Base-by-base conservation (phyloP, 2,329 filamentous ascomycete genomes). In the Botryotinia globosa region DNA sequence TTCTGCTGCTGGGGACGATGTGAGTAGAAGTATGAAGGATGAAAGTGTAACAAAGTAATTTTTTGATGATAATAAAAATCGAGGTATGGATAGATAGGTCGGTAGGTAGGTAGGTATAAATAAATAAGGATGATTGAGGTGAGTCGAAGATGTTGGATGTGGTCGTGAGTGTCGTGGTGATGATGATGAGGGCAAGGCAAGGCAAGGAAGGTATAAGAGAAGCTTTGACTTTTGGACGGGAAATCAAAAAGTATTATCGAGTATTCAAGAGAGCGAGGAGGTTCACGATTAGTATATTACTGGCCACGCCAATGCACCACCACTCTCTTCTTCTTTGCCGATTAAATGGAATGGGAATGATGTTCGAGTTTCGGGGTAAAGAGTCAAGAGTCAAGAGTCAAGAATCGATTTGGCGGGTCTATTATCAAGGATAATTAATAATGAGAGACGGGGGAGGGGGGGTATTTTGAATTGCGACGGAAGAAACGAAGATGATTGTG, bases 261-360 rank as follows among this genome's bases (percentile, higher is more conserved):
- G 51, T 54, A 54, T 54, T 14, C 16, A 25, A n/a, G 12, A 54
- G 51, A 54, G 51, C 25, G 51, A 51, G 44, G 63, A 66, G 63
- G 63, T 66, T 66, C 63, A 66, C 63, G 34, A 68, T 56, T 56
- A 56, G 65, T 68, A 68, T 58, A 37, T n/a, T 54, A 37, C 34
- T 68, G 34, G 34, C 14, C 42, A 56, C n/a, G 29, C 32, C n/a
- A 42, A 68, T 68, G 34, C 65, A 54, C 29, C 22, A 7, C 65
- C 34, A 39, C 45, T 58, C 9, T 32, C n/a, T 12, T 58, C 48
- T 44, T 44, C 34, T 37, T n/a, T 42, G 65, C 48, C 51, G 48
- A 68, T 58, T 29, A 10, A 68, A 66, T 37, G 37, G 34, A 68
- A 66, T 37, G 37, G 34, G 6, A 54, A 54, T 8, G 16, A 54